Percentiles rank a stretch among this genome's conserved stretches.
These are phyloP conservation scores for Cladosporium sp. DNA, from an alignment of 2,329 filamentous ascomycete species.

Conservation along the genomic window DNA sequence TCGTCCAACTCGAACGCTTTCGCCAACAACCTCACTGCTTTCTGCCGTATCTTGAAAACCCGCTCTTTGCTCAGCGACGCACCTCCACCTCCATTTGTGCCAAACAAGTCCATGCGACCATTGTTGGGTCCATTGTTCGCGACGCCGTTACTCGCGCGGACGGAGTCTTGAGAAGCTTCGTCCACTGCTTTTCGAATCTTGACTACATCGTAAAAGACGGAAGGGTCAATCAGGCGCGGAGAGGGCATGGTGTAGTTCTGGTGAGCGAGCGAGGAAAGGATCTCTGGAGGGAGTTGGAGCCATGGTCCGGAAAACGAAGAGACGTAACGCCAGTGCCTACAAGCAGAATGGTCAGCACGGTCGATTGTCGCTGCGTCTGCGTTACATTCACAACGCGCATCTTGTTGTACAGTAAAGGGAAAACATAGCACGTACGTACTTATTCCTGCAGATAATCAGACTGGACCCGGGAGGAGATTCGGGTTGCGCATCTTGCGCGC, in stretches of 20 bases:
- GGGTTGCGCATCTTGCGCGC: constrained; percentile 25
- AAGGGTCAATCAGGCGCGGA: constrained; percentile 73
- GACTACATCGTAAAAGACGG: constrained; percentile 77
- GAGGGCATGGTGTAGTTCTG: constrained; percentile 76
- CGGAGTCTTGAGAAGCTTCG: constrained; percentile 72
- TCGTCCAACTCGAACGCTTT: constrained; percentile 78
- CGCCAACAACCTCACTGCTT: constrained; percentile 72
- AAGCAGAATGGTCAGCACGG: no score
- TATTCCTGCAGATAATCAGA: constrained; percentile 63
- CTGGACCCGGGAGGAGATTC: no score
- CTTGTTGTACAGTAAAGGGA: not conserved
- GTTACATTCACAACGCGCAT: no score
- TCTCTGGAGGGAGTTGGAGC: constrained; percentile 73
- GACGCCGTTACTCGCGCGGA: constrained; percentile 71
- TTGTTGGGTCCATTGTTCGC: constrained; percentile 57
- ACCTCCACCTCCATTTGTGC: constrained; percentile 45
- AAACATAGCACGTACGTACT: constrained; percentile 48
- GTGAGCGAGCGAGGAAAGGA: constrained; percentile 73
- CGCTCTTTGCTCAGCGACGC: constrained; percentile 70
- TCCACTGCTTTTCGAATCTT: constrained; percentile 79
- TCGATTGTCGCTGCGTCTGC: constrained; percentile 14
- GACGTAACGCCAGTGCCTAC: constrained; percentile 85
- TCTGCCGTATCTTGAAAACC: constrained; percentile 74
- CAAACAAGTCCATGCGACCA: constrained; percentile 43
- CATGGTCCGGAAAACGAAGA: constrained; percentile 80